Percentiles rank a stretch among this genome's conserved stretches.
phyloP scores from a whole-genome alignment of 495 filamentous ascomycete genomes.

The Daldinia concentrica region DNA sequence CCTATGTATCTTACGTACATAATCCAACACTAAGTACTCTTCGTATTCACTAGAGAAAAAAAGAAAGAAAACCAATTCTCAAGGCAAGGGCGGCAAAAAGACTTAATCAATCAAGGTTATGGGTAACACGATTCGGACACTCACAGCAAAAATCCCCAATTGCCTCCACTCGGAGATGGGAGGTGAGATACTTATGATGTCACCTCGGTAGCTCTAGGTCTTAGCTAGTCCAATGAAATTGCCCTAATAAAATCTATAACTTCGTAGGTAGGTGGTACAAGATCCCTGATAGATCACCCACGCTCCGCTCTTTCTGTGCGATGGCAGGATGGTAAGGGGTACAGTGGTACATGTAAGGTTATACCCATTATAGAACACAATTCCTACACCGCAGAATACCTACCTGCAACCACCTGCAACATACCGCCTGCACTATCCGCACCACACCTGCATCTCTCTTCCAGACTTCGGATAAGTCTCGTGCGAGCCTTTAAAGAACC shows the following conservation, averaged over 20 bases:
- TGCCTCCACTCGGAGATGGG: slow-evolving; percentile 26
- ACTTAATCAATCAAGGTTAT: not conserved
- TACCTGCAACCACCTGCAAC: not conserved
- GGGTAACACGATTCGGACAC: slow-evolving; percentile 21
- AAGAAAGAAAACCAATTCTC: not conserved
- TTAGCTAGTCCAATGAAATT: slow-evolving; percentile 21
- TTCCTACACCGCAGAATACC: slow-evolving; percentile 6
- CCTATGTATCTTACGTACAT: too few species aligned
- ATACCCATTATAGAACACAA: not conserved
- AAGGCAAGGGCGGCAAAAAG: slow-evolving; percentile 29
- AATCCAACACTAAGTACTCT: not conserved
- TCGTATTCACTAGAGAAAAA: not conserved
- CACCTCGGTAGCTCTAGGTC: slow-evolving; percentile 21
- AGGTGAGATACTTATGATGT: slow-evolving; percentile 32
- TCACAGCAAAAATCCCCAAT: slow-evolving; percentile 16
- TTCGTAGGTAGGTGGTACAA: slow-evolving; percentile 20
- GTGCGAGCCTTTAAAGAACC: not conserved
- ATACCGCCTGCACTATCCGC: not conserved
- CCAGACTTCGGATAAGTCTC: not conserved
- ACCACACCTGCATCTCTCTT: not conserved
- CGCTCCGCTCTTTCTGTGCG: slow-evolving; percentile 5
- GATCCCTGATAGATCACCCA: slow-evolving; percentile 19
- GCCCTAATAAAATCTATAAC: slow-evolving; percentile 12
- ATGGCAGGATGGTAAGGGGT: not conserved
- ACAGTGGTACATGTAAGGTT: not conserved